Percentiles rank a stretch among this genome's conserved stretches.
These are phyloP conservation scores for Datura wrightii DNA, from an alignment of 257 asterid genomes.

Conservation along the genomic window DNA sequence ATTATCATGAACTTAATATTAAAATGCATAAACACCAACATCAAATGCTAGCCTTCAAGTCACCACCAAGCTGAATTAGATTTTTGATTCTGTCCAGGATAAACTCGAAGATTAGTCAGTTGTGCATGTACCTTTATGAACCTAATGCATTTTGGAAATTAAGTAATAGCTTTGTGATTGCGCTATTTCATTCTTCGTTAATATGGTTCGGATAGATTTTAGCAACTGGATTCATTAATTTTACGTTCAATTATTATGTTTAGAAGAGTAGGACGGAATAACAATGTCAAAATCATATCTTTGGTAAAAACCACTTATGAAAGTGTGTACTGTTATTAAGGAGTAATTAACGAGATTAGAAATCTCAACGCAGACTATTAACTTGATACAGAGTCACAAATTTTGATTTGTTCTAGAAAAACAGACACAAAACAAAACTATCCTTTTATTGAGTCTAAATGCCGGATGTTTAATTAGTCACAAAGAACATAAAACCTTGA, in stretches of 20 bases:
- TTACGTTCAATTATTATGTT: constrained; percentile 33
- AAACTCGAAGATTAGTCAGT: background rate
- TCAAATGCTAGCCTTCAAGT: constrained; percentile 74
- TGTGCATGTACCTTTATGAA: background rate
- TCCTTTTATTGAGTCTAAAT: background rate
- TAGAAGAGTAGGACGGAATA: background rate
- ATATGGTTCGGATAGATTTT: constrained; percentile 19
- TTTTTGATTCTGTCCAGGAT: background rate
- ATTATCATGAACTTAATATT: no score
- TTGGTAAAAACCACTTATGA: background rate
- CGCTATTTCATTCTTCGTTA: background rate
- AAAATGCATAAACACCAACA: no score
- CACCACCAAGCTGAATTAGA: constrained; percentile 77
- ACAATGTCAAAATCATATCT: background rate
- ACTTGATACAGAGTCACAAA: background rate
- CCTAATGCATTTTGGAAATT: background rate
- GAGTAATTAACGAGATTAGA: background rate
- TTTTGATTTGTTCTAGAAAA: background rate
- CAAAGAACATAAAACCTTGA: background rate
- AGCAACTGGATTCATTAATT: background rate
- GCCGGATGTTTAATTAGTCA: background rate
- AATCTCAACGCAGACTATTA: background rate
- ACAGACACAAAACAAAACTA: background rate
- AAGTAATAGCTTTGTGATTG: background rate
- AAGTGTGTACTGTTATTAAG: background rate